Percentiles rank a stretch among this genome's conserved stretches.
phyloP scores from a whole-genome alignment of 495 filamentous ascomycete genomes.

The Pseudevernia furfuracea region DNA sequence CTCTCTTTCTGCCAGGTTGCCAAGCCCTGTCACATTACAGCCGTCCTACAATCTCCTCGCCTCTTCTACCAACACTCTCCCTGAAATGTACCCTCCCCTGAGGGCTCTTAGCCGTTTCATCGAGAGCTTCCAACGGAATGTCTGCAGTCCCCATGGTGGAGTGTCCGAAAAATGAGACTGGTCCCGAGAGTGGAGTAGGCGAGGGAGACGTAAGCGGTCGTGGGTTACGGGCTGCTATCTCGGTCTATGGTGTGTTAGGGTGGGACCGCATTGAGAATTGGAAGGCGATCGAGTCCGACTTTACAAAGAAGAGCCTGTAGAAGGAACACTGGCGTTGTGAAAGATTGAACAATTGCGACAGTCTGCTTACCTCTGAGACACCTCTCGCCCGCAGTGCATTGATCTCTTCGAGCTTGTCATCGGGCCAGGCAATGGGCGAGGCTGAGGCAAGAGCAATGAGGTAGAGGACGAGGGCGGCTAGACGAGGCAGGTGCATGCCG shows the following conservation, averaged over 20 bases:
- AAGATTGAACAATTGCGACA: neutral
- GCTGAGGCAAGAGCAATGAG: neutral
- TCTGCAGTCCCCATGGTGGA: neutral
- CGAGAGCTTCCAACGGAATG: neutral
- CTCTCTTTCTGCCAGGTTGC: too few species aligned
- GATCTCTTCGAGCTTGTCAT: constrained; percentile 12
- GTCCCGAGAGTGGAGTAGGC: constrained; percentile 3
- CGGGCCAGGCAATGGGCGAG: constrained; percentile 13
- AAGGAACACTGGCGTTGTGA: neutral
- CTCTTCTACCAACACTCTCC: constrained; percentile 9
- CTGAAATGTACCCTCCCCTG: neutral
- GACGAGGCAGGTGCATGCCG: neutral
- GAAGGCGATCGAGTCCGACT: neutral
- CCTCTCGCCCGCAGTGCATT: constrained; percentile 19
- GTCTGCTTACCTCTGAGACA: constrained; percentile 13
- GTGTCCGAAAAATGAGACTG: neutral
- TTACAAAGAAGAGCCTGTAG: neutral
- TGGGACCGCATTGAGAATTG: neutral
- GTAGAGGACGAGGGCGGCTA: neutral
- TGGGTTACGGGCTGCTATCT: constrained; percentile 10
- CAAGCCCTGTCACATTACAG: neutral
- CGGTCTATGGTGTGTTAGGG: neutral
- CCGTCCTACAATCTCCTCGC: constrained; percentile 1
- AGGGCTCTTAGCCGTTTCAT: neutral
- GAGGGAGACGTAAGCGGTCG: neutral